phyloP scores from a whole-genome alignment of 2,329 filamentous ascomycete species.

The Colletotrichum theobromicola region DNA sequence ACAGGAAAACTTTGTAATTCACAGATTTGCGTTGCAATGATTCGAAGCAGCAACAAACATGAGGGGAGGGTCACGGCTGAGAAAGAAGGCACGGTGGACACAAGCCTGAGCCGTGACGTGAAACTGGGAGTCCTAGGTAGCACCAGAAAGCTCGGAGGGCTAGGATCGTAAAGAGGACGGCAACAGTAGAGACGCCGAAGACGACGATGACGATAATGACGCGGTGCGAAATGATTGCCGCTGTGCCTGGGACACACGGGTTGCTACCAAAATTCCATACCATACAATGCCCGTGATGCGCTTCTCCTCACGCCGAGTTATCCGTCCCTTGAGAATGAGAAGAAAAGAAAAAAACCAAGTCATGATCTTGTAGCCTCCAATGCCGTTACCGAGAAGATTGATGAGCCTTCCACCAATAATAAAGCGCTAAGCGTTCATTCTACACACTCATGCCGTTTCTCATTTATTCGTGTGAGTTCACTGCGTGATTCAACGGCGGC shows the following conservation, averaged over 20 bases:
- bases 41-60: not conserved
- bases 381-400: not conserved
- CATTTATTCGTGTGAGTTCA: not conserved
- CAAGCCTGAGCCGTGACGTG: not conserved
- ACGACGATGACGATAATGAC: not conserved
- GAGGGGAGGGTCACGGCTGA: not conserved
- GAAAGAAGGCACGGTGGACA: not conserved
- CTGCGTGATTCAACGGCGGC: conserved; percentile 24
- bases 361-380: not conserved
- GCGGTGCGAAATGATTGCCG: conserved; percentile 1
- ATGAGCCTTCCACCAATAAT: not conserved
- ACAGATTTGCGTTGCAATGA: not conserved
- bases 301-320: conserved; percentile 4
- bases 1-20: not conserved
- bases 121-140: not conserved
- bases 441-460: not conserved
- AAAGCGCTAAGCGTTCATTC: not conserved
- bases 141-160: not conserved
- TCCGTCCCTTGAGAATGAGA: not conserved
- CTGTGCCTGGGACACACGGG: conserved; percentile 13
- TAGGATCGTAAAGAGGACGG: not conserved
- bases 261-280: conserved; percentile 10
- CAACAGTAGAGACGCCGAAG: not conserved
- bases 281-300: conserved; percentile 17
- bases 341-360: not conserved